phyloP scores from a whole-genome alignment of 2,329 filamentous ascomycete genomes.

The Podosphaera leucotricha region DNA sequence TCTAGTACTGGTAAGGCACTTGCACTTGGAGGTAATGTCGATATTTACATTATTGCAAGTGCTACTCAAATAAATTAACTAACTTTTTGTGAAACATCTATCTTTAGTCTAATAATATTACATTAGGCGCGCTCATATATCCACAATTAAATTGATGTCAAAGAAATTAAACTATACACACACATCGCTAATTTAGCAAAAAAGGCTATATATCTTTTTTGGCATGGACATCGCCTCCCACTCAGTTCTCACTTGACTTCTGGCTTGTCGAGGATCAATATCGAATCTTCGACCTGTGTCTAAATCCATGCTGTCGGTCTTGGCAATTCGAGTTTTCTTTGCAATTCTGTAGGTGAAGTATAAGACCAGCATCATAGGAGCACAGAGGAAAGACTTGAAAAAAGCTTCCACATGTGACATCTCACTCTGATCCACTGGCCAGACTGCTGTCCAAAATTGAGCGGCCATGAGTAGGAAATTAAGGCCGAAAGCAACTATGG shows the following conservation, averaged over 20 bases:
- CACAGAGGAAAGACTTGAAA: constrained; percentile 49
- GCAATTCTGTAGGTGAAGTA: constrained; percentile 57
- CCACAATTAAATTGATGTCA: too few species aligned
- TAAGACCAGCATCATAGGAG: constrained; percentile 41
- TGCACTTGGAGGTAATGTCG: too few species aligned
- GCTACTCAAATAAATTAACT: too few species aligned
- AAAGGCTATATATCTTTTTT: background rate
- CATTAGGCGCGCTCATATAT: background rate
- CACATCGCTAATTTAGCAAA: background rate
- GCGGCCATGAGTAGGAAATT: constrained; percentile 56
- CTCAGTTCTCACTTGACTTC: background rate
- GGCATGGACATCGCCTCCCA: background rate
- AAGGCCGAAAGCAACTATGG: constrained; percentile 54
- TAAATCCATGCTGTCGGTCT: constrained; percentile 57
- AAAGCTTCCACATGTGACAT: constrained; percentile 37
- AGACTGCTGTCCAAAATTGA: constrained; percentile 74
- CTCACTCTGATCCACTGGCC: constrained; percentile 36
- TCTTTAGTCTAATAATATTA: background rate
- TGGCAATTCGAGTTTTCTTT: constrained; percentile 44
- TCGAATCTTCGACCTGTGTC: constrained; percentile 57
- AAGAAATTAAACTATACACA: background rate
- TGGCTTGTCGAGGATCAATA: background rate
- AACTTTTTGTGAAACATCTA: too few species aligned
- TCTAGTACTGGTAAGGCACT: too few species aligned
- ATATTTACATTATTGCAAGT: too few species aligned